A percentile compares a stretch with the other conserved stretches of the same genome.
phyloP scores from a whole-genome alignment of 495 filamentous ascomycete genomes.

The Annulohypoxylon nitens region DNA sequence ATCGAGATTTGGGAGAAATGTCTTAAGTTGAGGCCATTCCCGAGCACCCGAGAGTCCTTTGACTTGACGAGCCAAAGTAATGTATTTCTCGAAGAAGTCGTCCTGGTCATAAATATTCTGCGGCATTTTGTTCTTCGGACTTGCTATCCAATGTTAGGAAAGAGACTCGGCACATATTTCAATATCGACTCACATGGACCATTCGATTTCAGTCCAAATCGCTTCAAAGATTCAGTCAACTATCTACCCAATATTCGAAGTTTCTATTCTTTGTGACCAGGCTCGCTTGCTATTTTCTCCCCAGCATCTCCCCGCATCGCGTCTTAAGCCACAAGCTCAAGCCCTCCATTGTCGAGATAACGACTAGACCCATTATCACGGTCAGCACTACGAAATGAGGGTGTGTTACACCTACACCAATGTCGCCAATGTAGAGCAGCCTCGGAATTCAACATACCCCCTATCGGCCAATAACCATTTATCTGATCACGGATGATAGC shows the following conservation, averaged over 20 bases:
- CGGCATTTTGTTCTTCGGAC: constrained; percentile 40
- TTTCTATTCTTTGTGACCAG: not conserved
- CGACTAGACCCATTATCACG: not conserved
- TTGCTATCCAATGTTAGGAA: not conserved
- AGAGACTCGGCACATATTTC: not conserved
- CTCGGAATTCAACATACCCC: not conserved
- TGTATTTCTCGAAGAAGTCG: constrained; percentile 55
- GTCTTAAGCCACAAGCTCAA: constrained; percentile 11
- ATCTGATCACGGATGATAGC: not conserved
- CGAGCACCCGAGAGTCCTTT: constrained; percentile 48
- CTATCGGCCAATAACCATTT: not conserved
- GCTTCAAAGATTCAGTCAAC: not conserved
- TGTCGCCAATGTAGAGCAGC: not conserved
- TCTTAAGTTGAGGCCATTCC: constrained; percentile 52
- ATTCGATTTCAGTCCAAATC: not conserved
- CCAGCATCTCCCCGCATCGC: constrained; percentile 3
- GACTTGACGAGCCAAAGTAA: constrained; percentile 48
- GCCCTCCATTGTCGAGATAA: not conserved
- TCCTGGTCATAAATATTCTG: constrained; percentile 56
- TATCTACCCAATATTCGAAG: not conserved
- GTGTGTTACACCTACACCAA: not conserved
- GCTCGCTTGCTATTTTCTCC: not conserved
- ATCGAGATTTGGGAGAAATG: constrained; percentile 47
- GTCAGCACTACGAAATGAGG: not conserved
- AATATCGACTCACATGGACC: not conserved